Percentiles rank a stretch among this genome's conserved stretches.
phyloP scores from a whole-genome alignment of 208 protist species.

The Naegleria fowleri region DNA sequence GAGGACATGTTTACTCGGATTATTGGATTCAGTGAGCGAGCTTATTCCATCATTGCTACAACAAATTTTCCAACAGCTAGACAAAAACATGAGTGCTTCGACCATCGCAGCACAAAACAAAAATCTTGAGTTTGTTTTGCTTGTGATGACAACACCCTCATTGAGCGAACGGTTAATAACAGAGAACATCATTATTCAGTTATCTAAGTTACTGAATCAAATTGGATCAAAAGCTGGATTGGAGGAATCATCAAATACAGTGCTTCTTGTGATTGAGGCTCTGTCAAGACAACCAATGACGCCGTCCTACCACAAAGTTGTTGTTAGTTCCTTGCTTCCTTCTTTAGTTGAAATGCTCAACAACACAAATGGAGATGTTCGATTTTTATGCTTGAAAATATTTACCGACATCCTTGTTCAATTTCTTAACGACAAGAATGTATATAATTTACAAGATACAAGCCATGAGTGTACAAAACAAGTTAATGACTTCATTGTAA shows the following conservation, averaged over 20 bases:
- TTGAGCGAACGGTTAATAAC: slow-evolving; percentile 13
- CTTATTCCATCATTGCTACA: neutral
- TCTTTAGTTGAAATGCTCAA: slow-evolving; percentile 31
- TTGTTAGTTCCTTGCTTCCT: slow-evolving; percentile 31
- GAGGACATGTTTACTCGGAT: neutral
- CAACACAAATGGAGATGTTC: slow-evolving; percentile 26
- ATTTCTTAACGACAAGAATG: slow-evolving; percentile 15
- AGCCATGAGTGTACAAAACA: neutral
- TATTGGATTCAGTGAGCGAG: neutral
- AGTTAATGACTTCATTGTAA: slow-evolving; percentile 35
- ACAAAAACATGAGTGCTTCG: neutral
- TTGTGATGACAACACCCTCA: slow-evolving; percentile 31
- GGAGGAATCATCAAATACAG: slow-evolving; percentile 44
- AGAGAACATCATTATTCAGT: neutral
- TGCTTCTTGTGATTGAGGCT: slow-evolving; percentile 38
- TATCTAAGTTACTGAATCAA: slow-evolving; percentile 36
- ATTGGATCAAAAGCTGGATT: slow-evolving; percentile 37
- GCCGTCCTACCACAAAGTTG: neutral
- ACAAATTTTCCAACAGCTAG: neutral
- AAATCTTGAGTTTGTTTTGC: neutral
- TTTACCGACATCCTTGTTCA: slow-evolving; percentile 37
- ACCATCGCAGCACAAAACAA: neutral
- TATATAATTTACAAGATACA: slow-evolving; percentile 16
- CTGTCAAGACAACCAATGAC: slow-evolving; percentile 23
- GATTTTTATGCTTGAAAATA: slow-evolving; percentile 41